These are phyloP conservation scores for Boletus patriciae DNA, from an alignment of 768 basidiomycete species.

Conservation along the genomic window DNA sequence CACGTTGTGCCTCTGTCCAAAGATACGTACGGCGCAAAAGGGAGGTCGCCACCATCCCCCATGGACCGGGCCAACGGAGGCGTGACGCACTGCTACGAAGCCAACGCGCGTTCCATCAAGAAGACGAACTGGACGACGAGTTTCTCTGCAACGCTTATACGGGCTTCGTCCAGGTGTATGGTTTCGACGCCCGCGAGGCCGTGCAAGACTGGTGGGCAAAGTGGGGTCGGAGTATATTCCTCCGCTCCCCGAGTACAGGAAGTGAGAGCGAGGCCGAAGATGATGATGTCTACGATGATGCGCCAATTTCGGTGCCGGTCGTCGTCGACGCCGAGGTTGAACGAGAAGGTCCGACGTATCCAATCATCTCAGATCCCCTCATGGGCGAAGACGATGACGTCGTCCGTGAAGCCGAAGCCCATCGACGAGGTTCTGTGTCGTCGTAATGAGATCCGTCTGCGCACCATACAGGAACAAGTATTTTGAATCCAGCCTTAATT, in stretches of 20 bases:
- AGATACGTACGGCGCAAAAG: slow-evolving; percentile 45
- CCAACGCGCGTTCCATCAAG: slow-evolving; percentile 32
- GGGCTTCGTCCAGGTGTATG: slow-evolving; percentile 47
- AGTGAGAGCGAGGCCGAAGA: not conserved
- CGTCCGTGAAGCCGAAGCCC: slow-evolving; percentile 8
- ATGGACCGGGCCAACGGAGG: slow-evolving; percentile 42
- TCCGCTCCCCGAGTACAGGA: not conserved
- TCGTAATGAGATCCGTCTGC: not conserved
- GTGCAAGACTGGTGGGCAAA: slow-evolving; percentile 66
- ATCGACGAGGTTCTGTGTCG: not conserved
- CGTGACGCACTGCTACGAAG: slow-evolving; percentile 41
- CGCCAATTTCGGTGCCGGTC: not conserved
- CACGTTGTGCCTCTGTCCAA: slow-evolving; percentile 43
- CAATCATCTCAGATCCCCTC: slow-evolving; percentile 13
- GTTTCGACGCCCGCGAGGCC: slow-evolving; percentile 50
- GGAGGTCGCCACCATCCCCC: slow-evolving; percentile 40
- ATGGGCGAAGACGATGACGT: slow-evolving; percentile 15
- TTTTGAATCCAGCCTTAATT: not conserved
- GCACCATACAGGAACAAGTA: not conserved
- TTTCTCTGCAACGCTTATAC: slow-evolving; percentile 48
- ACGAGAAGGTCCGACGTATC: slow-evolving; percentile 3
- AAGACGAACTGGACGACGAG: slow-evolving; percentile 42
- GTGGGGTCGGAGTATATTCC: slow-evolving; percentile 38
- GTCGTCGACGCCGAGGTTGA: slow-evolving; percentile 16
- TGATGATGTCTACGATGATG: not conserved